These are phyloP conservation scores for Colletotrichum gloeosporioides DNA, from an alignment of 2,329 filamentous ascomycete species.

Conservation along the genomic window DNA sequence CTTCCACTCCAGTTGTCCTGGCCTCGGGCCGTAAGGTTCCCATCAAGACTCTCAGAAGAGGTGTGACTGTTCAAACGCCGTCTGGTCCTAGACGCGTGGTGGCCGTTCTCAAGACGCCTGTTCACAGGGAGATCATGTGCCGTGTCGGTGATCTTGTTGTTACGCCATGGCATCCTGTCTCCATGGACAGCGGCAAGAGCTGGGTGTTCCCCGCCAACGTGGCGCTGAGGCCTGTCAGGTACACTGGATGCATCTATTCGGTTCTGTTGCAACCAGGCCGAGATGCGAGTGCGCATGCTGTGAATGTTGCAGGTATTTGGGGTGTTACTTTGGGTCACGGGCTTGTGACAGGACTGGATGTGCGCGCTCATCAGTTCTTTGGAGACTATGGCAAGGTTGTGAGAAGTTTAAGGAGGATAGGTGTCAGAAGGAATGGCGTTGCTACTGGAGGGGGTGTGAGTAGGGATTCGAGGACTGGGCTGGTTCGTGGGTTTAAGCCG, in stretches of 20 bases:
- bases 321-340: conserved; percentile 67
- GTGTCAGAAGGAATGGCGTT: conserved; percentile 42
- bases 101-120: conserved; percentile 55
- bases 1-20: conserved; percentile 50
- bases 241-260: conserved; percentile 61
- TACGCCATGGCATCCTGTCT: conserved; percentile 67
- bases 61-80: conserved; percentile 56
- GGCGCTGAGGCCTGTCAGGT: conserved; percentile 37
- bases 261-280: conserved; percentile 55
- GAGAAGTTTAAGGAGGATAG: conserved; percentile 38
- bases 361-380: conserved; percentile 59
- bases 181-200: conserved; percentile 31
- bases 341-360: conserved; percentile 41
- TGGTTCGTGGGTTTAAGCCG: conserved; percentile 38
- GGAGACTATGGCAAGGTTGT: conserved; percentile 53
- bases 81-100: conserved; percentile 52
- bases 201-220: conserved; percentile 55
- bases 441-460: conserved; percentile 48
- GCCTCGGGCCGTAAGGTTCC: conserved; percentile 42
- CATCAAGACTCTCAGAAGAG: conserved; percentile 49
- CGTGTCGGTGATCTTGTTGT: conserved; percentile 52
- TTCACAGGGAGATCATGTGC: conserved; percentile 46
- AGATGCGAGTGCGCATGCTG: conserved; percentile 52
- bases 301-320: conserved; percentile 52
- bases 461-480: conserved; percentile 41